These are phyloP conservation scores for Lentinula novae-zelandiae DNA, from an alignment of 1,284 basidiomycete genomes.

Conservation along the genomic window DNA sequence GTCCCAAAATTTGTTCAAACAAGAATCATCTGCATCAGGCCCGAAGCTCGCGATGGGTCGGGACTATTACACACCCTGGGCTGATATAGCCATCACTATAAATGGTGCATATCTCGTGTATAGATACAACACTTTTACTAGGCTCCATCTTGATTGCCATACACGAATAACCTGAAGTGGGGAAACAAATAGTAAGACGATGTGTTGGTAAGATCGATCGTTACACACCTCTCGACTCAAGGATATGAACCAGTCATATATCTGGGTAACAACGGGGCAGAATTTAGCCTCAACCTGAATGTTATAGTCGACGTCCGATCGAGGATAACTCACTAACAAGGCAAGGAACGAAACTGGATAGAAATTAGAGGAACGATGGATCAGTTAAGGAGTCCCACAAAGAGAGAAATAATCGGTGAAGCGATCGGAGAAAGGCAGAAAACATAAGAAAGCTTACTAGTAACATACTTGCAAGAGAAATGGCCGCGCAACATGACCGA, in stretches of 20 bases:
- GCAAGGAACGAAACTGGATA: constrained; percentile 6
- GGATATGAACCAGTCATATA: constrained; percentile 8
- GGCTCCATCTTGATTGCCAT: constrained; percentile 21
- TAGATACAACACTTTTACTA: constrained; percentile 21
- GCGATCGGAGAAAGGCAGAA: too few relatives aligned
- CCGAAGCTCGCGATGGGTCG: too few relatives aligned
- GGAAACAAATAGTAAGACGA: neutral
- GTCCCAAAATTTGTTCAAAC: too few relatives aligned
- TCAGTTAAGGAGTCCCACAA: too few relatives aligned
- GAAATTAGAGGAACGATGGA: neutral
- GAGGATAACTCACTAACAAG: neutral
- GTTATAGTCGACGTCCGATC: neutral
- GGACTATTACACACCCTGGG: neutral
- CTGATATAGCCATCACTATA: constrained; percentile 12
- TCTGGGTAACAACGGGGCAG: neutral
- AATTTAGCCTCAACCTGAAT: too few relatives aligned
- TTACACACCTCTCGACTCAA: neutral
- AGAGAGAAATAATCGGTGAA: too few relatives aligned
- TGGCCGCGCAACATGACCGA: neutral
- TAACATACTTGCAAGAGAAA: constrained; percentile 1
- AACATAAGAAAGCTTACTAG: neutral
- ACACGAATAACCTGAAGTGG: constrained; percentile 17
- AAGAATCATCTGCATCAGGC: too few relatives aligned
- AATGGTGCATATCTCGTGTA: constrained; percentile 19
- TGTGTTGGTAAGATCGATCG: neutral